phyloP scores from a whole-genome alignment of 1,139 yeast species.

The Arxiozyma telluris region DNA sequence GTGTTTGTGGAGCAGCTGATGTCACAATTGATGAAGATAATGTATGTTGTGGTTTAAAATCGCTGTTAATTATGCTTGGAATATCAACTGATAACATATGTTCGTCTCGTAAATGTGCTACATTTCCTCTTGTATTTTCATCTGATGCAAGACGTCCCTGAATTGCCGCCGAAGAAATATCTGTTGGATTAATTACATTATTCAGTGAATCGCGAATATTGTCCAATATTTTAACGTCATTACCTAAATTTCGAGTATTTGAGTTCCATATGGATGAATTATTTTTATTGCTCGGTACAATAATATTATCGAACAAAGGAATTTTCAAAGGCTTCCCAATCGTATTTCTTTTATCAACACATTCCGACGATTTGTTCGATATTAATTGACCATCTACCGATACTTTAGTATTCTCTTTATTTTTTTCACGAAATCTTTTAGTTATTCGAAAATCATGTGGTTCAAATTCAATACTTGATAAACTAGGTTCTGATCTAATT shows the following conservation, averaged over 20 bases:
- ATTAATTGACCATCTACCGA: neutral
- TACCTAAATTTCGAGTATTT: neutral
- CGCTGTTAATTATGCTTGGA: neutral
- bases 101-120: neutral
- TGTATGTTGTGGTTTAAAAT: neutral
- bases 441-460: slow-evolving; percentile 12
- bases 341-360: neutral
- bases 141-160: no score
- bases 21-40: neutral
- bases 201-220: neutral
- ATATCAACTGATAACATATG: slow-evolving; percentile 4
- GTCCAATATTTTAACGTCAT: neutral
- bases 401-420: neutral
- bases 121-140: no score
- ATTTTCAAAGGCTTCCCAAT: neutral
- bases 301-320: neutral
- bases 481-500: slow-evolving; percentile 2
- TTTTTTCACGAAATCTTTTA: slow-evolving; percentile 7
- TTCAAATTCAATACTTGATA: slow-evolving; percentile 4
- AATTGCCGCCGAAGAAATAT: neutral
- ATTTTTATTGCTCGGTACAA: neutral
- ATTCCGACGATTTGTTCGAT: neutral
- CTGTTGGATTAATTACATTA: neutral
- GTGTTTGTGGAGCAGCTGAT: neutral
- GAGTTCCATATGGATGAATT: neutral